phyloP scores from a whole-genome alignment of 202 grass and related monocot species.

The Zizania palustris region DNA sequence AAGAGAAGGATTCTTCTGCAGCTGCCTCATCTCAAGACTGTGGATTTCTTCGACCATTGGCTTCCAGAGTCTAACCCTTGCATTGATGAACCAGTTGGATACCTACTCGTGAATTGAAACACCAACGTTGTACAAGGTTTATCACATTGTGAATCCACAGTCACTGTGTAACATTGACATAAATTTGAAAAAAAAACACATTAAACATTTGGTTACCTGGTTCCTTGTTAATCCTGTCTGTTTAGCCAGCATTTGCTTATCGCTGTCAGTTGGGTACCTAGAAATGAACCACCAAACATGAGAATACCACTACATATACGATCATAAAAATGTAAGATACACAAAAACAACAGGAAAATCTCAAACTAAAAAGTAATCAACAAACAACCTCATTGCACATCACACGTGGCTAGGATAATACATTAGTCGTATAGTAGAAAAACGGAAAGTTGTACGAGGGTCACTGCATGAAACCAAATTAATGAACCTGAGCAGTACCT shows the following conservation, averaged over 20 bases:
- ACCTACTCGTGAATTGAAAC: conserved; percentile 46
- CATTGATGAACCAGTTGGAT: conserved; percentile 99
- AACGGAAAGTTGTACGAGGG: background rate
- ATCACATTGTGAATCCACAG: background rate
- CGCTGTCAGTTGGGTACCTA: conserved; percentile 92
- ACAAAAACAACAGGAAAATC: conserved; percentile 3
- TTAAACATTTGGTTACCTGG: conserved; percentile 54
- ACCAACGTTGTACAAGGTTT: background rate
- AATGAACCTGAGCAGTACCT: background rate
- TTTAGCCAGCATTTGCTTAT: conserved; percentile 93
- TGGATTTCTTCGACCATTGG: conserved; percentile 99
- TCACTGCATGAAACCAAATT: background rate
- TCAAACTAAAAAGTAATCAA: background rate
- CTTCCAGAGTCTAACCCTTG: conserved; percentile 96
- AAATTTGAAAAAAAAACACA: background rate
- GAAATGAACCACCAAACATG: conserved; percentile 37
- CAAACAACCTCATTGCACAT: background rate
- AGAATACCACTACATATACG: background rate
- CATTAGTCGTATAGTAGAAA: background rate
- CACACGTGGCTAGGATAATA: background rate
- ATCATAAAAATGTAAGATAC: background rate
- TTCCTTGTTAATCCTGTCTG: conserved; percentile 91
- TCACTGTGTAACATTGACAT: background rate
- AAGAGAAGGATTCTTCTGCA: conserved; percentile 50
- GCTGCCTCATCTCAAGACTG: conserved; percentile 80